Percentiles rank a stretch among this genome's conserved stretches.
These are phyloP conservation scores for Hymenoscyphus salicellus DNA, from an alignment of 2,329 filamentous ascomycete genomes.

Conservation along the genomic window DNA sequence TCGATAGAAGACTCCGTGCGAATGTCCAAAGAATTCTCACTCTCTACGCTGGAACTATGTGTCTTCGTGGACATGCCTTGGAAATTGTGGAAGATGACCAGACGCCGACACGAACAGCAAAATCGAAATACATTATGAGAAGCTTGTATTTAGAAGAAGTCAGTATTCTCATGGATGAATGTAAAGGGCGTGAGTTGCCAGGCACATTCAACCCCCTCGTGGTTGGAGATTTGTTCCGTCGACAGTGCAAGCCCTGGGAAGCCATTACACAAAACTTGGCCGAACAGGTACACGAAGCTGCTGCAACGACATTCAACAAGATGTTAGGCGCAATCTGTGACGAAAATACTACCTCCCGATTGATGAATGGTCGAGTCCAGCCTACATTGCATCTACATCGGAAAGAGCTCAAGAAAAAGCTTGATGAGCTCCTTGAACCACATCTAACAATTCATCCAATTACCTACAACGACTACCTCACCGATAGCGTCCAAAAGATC, in stretches of 20 bases:
- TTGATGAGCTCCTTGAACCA: not conserved
- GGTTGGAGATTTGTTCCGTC: not conserved
- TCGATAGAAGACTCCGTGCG: not conserved
- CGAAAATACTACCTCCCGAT: not conserved
- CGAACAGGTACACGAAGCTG: not conserved
- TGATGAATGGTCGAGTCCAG: not conserved
- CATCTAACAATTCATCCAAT: not conserved
- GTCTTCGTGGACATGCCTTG: not conserved
- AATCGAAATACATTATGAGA: not conserved
- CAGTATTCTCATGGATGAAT: not conserved
- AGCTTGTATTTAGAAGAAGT: not conserved
- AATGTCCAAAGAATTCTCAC: not conserved
- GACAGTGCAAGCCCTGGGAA: not conserved
- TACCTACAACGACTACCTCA: not conserved
- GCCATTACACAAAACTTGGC: not conserved
- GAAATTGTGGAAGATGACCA: not conserved
- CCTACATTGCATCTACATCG: not conserved
- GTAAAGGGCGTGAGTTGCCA: not conserved
- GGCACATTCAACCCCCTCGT: not conserved
- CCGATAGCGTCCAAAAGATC: not conserved
- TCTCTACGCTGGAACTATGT: not conserved
- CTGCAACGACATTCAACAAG: not conserved
- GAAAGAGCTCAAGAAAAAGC: not conserved
- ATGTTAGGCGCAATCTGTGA: not conserved
- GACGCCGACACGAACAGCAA: not conserved